Base-by-base conservation (phyloP, 306 rosid genomes). In the Lablab purpureus region DNA sequence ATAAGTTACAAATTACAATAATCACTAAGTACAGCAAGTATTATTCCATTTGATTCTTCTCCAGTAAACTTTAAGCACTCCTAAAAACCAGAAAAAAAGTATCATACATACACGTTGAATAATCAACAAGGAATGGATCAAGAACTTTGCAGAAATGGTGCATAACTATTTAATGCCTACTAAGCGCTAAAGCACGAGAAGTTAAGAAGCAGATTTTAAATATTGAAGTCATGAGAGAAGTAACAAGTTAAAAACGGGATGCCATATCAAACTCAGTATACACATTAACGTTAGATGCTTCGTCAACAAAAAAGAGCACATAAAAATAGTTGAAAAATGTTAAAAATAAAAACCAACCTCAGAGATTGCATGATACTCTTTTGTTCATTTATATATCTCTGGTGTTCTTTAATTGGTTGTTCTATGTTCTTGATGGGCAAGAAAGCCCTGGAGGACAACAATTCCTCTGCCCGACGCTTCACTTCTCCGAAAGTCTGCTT, bases 351-450 rank as follows among this genome's bases (percentile, higher is more conserved):
- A 84, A 66, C 97, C 45, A 85, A 96, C 99, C 98, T 93, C 87
- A 96, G 88, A 43, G 99, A 93, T 88, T 90, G 98, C 97, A 96
- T 86, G 77, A 96, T 96, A 82, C 89, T 96, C 88, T 87, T 91
- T 58, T 96, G 99, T 73, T 93, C 99, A 54, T 65, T 84, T 75
- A 90, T 72, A 78, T 22, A 77, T 82, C 68, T 87, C 82, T 84
- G 97, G 68, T 89, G 89, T 51, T 96, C 97, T 84, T 86, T 89
- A 43, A 93, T 84, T 43, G 84, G 67, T 58, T 52, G 87, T 32
- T 96, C 98, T 84, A 87, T 78, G 73, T 79, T 79, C 84, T 78
- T 84, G 40, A 82, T 30, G 43, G 88, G 85, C 74, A 77, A 67
- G 47, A 85, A 82, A 46, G 84, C 82, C 86, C 84, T 69, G 71